Evolutionary conservation across 495 filamentous ascomycete species (phyloP), one percentile per base, ranked within the genome.

Genomic region (Tetracladium marchalianum): DNA sequence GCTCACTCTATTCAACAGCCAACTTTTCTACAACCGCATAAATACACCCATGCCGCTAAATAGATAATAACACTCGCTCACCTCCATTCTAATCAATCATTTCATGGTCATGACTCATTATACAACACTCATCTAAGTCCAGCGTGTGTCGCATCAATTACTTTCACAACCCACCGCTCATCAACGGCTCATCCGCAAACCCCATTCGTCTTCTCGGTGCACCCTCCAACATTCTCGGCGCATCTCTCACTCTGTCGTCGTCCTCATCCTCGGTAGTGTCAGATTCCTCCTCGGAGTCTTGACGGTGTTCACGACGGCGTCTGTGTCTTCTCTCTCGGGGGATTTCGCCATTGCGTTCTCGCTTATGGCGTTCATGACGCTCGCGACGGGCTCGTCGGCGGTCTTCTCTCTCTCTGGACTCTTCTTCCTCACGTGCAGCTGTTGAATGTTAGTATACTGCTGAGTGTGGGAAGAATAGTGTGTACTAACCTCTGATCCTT

Each of bases 401-500:
- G 12, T 55, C 49, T 12, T 40, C 13, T n/a, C 47, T 41, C 37
- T 53, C 49, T 4, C 18, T 39, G 16, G 48, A 45, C 35, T 56
- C 52, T 16, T 36, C 12, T 31, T 52, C 52, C 37, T 59, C 56
- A n/a, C 56, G 49, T 9, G 43, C 40, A 27, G 56, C 56, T 59
- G 22, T 10, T 27, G 24, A 1, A 16, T 39, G 15, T 49, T 47
- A 54, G 41, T 18, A 43, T 16, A 8, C 36, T 16, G 11, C 22
- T 27, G 13, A 41, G 2, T n/a, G 18, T 6, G 22, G 18, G 41
- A 17, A 39, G 35, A 27, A 11, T 9, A 24, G 35, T 16, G 35
- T 15, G 19, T 11, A 51, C 66, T 39, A 69, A 88, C 85, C 84
- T 81, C 87, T 73, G 40, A 93, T 74, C 53, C 82, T 71, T 41